These are phyloP conservation scores for Phytophthora fragariae DNA, from an alignment of 352 stramenopile genomes.

Conservation along the genomic window DNA sequence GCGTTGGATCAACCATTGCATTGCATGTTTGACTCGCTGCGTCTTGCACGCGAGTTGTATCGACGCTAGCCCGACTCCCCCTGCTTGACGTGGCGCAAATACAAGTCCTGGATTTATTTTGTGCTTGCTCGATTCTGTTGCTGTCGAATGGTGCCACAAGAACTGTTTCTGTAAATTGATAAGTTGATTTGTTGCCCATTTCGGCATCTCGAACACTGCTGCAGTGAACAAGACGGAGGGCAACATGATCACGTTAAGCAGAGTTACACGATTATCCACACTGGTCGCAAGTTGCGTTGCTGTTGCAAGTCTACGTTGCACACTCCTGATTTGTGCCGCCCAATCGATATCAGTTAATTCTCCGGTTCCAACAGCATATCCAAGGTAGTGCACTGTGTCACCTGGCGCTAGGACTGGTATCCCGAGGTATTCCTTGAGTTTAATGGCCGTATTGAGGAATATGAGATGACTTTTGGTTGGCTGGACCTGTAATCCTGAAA, in stretches of 20 bases:
- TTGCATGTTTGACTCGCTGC: no score
- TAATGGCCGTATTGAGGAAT: not conserved
- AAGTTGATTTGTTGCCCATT: not conserved
- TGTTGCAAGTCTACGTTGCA: not conserved
- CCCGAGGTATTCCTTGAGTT: not conserved
- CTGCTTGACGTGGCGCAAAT: not conserved
- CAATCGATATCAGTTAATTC: not conserved
- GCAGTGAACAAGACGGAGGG: not conserved
- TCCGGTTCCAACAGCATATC: not conserved
- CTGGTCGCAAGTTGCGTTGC: not conserved
- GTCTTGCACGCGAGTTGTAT: no score
- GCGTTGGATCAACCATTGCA: no score
- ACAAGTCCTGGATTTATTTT: not conserved
- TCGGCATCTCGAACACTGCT: not conserved
- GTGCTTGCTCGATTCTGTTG: not conserved
- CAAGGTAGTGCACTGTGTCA: not conserved
- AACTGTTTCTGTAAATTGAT: not conserved
- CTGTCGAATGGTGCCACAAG: not conserved
- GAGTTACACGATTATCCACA: not conserved
- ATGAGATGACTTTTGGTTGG: not conserved
- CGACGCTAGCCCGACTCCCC: no score
- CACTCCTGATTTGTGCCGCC: not conserved
- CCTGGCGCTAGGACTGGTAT: not conserved
- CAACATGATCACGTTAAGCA: not conserved
- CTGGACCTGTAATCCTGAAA: not conserved